phyloP scores from a whole-genome alignment of 371 early-diverging fungal species.

The Syncephalastrum racemosum region DNA sequence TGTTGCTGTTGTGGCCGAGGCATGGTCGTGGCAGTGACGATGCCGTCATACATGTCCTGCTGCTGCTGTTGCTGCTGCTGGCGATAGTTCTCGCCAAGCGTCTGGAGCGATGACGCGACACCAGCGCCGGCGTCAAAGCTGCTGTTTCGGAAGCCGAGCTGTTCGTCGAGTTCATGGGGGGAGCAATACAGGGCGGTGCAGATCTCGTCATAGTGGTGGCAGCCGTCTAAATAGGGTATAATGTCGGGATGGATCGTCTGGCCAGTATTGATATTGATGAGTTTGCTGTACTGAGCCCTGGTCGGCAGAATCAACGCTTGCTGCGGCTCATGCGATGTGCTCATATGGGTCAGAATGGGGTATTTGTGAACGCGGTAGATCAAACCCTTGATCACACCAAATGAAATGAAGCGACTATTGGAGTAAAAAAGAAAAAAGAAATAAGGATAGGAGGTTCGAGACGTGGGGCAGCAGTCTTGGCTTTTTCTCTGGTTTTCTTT shows the following conservation, averaged over 20 bases:
- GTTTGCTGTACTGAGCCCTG: constrained; percentile 16
- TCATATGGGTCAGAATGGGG: constrained; percentile 56
- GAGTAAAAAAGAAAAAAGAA: neutral
- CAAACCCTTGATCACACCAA: constrained; percentile 79
- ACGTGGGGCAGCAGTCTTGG: no score
- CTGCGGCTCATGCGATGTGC: constrained; percentile 10
- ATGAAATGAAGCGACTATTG: constrained; percentile 79
- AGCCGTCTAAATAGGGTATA: constrained; percentile 61
- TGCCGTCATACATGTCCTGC: neutral
- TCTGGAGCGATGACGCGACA: constrained; percentile 1
- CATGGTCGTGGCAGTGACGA: neutral
- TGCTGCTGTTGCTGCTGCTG: neutral
- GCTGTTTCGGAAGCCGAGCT: constrained; percentile 29
- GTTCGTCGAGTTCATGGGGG: constrained; percentile 57
- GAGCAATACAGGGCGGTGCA: constrained; percentile 66
- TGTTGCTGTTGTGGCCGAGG: neutral
- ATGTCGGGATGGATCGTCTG: constrained; percentile 38
- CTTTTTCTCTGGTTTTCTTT: no score
- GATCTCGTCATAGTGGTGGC: constrained; percentile 73
- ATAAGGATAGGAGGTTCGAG: no score
- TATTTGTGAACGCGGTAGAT: constrained; percentile 83
- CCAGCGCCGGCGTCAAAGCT: constrained; percentile 2
- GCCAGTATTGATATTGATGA: constrained; percentile 40
- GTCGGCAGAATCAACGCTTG: constrained; percentile 10
- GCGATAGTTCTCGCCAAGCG: neutral